These are phyloP conservation scores for Candida ipomoeae DNA, from an alignment of 805 yeast species.

Conservation along the genomic window DNA sequence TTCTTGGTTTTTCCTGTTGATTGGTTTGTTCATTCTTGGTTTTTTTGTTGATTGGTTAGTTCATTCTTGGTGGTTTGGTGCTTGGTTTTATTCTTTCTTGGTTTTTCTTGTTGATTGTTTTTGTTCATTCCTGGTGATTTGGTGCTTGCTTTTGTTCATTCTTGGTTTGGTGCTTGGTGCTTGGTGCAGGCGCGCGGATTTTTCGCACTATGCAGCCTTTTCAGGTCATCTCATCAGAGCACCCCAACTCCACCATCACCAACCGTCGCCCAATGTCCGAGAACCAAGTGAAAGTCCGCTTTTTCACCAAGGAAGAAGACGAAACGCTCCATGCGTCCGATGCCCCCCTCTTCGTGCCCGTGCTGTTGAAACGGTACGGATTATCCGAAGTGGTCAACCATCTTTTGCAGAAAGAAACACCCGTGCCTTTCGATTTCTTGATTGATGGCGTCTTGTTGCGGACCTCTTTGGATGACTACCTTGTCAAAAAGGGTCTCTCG, in stretches of 20 bases:
- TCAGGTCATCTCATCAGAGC: constrained; percentile 8
- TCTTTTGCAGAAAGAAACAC: constrained; percentile 53
- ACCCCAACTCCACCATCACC: background rate
- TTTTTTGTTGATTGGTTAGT: too few relatives aligned
- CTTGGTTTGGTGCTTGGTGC: background rate
- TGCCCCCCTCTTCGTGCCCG: constrained; percentile 85
- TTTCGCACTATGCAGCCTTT: constrained; percentile 4
- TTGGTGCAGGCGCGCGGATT: constrained; percentile 1
- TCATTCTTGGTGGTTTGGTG: too few relatives aligned
- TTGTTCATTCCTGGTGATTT: too few relatives aligned
- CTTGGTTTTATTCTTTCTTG: too few relatives aligned
- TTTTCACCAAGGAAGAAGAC: constrained; percentile 83
- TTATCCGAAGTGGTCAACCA: constrained; percentile 94
- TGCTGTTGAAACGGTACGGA: constrained; percentile 81
- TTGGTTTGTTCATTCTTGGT: too few relatives aligned
- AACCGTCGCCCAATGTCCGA: constrained; percentile 19
- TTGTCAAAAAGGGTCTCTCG: constrained; percentile 72
- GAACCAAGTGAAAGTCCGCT: constrained; percentile 74
- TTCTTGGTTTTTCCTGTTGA: too few relatives aligned
- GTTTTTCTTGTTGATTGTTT: too few relatives aligned
- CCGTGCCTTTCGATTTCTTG: constrained; percentile 90
- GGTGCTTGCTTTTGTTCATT: too few relatives aligned
- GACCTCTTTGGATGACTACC: constrained; percentile 73
- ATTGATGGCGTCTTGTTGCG: constrained; percentile 81
- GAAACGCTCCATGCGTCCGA: constrained; percentile 65